Evolutionary conservation across 345 rosid genomes (phyloP), one percentile per base, ranked within the genome.

Genomic region (Adansonia digitata): DNA sequence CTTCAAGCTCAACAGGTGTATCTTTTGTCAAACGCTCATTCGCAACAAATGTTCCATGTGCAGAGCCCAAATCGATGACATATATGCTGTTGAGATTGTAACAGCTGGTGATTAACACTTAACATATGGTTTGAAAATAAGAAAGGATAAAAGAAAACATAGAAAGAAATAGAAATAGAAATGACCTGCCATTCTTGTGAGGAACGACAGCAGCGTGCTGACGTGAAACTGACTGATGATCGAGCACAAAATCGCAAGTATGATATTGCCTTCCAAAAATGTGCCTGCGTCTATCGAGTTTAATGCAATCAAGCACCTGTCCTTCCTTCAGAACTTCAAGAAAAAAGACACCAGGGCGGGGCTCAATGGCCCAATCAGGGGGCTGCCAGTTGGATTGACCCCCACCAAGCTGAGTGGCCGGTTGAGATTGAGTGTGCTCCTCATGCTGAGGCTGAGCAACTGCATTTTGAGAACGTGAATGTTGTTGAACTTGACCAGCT

Each of bases 331-430:
- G 55, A 65, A 95, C 94, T 42, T 95, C 91, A 6, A 95, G 97
- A 80, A 88, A 86, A 81, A 89, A 88, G 69, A 93, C 92, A n/a
- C 98, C 92, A 0, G 88, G 72, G 1, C 97, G 89, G 57, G 98
- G 99, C 85, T 95, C 98, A 35, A 89, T 89, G 0, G 94, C 92
- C 98, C 98, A 94, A 76, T 94, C 97, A 43, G 98, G 98, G 5
- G 96, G 97, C 80, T 86, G 90, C 98, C 98, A 94, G 40, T 81
- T 82, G 9, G 98, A 94, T 71, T 91, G 97, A 35, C 98, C 89
- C 7, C 88, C 96, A 57, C 98, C 98, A 53, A 90, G 72, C 74
- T 89, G 91, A 10, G 90, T 88, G 74, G 69, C 69, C 42, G 71
- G 85, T 77, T 81, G 90, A 51, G 87, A 24, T 75, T 87, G 89